phyloP scores from a whole-genome alignment of 148 eudicot genomes.

The Polygonum maritimum region DNA sequence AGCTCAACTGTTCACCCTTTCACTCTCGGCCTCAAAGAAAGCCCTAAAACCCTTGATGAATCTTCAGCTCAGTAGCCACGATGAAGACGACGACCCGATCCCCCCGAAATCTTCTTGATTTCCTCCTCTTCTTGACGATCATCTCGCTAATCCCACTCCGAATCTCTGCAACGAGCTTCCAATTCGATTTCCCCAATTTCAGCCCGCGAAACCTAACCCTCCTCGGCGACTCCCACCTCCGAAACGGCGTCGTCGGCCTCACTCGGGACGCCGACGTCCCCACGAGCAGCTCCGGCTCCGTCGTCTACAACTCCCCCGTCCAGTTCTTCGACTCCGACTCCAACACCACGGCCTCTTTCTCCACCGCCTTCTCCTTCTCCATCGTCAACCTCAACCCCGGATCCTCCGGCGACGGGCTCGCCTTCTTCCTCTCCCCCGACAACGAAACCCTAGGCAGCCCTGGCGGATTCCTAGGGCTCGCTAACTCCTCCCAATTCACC shows the following conservation, averaged over 20 bases:
- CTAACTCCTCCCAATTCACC: conserved; percentile 51
- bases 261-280: conserved; percentile 63
- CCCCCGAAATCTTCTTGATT: conserved; percentile 33
- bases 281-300: conserved; percentile 64
- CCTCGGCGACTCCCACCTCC: conserved; percentile 70
- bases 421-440: conserved; percentile 67
- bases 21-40: too few relatives aligned
- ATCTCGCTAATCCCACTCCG: conserved; percentile 7
- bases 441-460: conserved; percentile 56
- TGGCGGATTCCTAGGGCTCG: conserved; percentile 78
- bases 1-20: background rate
- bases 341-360: conserved; percentile 61
- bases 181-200: conserved; percentile 43
- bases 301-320: conserved; percentile 53
- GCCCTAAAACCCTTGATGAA: background rate
- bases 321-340: conserved; percentile 42
- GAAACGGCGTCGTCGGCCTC: conserved; percentile 48
- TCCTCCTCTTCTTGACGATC: conserved; percentile 14
- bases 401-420: conserved; percentile 64
- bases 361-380: conserved; percentile 58
- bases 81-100: conserved; percentile 8
- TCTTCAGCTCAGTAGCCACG: background rate
- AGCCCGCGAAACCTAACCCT: conserved; percentile 60
- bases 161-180: conserved; percentile 12
- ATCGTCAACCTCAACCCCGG: conserved; percentile 41